Conservation (phyloP, 2,329 filamentous ascomycete species). For the Clarireedia homoeocarpa region DNA sequence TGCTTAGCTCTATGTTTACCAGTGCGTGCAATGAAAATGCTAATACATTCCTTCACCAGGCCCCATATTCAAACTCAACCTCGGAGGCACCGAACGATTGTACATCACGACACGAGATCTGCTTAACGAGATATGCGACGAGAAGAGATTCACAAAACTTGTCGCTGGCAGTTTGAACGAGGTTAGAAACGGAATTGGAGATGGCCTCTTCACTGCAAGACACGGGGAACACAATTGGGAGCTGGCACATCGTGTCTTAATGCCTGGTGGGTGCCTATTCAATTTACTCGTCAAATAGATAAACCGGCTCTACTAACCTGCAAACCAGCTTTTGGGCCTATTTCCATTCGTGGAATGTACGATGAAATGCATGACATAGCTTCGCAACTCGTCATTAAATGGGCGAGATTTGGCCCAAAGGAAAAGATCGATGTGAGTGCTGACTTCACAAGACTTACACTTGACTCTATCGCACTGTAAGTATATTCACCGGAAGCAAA, state of each 20-base stretch:
- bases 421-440: constrained; percentile 51
- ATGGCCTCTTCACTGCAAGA: constrained; percentile 57
- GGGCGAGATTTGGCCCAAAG: constrained; percentile 54
- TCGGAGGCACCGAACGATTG: constrained; percentile 40
- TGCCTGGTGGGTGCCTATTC: constrained; percentile 35
- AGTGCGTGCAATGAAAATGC: not conserved
- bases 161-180: constrained; percentile 42
- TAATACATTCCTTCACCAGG: constrained; percentile 6
- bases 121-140: constrained; percentile 54
- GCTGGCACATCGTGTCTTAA: constrained; percentile 56
- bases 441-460: constrained; percentile 64
- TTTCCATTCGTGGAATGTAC: constrained; percentile 62
- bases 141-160: constrained; percentile 56
- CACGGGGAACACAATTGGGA: constrained; percentile 54
- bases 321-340: constrained; percentile 52
- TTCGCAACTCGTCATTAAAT: constrained; percentile 58
- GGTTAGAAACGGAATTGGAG: constrained; percentile 51
- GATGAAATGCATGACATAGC: constrained; percentile 62
- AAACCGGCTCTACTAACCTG: not conserved
- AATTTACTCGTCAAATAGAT: too few species aligned
- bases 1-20: not conserved
- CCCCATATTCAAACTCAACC: constrained; percentile 50
- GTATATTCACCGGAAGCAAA: not conserved
- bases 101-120: constrained; percentile 47
- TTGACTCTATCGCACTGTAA: constrained; percentile 53